A percentile compares a stretch with the other conserved stretches of the same genome.
phyloP scores from a whole-genome alignment of 495 filamentous ascomycete genomes.

The Aspergillus cavernicola region DNA sequence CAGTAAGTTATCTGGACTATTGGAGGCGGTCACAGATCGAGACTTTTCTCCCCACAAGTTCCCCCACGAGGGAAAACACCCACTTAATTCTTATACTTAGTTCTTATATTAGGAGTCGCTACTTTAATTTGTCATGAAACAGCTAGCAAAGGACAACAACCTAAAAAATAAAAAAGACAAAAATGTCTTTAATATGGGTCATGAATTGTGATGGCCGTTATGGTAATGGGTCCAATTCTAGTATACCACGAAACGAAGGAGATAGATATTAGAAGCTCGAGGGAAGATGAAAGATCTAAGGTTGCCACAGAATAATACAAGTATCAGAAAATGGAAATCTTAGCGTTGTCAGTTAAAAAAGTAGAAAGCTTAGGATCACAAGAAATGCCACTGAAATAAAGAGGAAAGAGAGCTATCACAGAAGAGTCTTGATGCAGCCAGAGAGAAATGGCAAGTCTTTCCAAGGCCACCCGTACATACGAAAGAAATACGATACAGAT shows the following conservation, averaged over 20 bases:
- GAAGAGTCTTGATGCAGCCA: constrained; percentile 1
- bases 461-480: constrained; percentile 32
- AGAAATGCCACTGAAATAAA: not conserved
- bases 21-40: constrained; percentile 2
- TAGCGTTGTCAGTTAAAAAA: constrained; percentile 5
- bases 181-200: no score
- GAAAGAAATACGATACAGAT: constrained; percentile 33
- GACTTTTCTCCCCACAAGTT: constrained; percentile 3
- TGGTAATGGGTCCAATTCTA: no score
- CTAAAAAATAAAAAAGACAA: no score
- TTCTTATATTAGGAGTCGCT: no score
- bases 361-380: not conserved
- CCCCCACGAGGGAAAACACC: not conserved
- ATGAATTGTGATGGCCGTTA: no score
- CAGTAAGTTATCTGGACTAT: not conserved
- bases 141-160: no score
- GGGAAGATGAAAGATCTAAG: constrained; percentile 16
- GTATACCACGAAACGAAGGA: constrained; percentile 29
- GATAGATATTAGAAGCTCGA: constrained; percentile 17
- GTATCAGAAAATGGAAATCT: constrained; percentile 1
- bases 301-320: constrained; percentile 8
- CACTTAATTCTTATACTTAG: no score
- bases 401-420: constrained; percentile 9
- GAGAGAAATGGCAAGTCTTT: constrained; percentile 15
- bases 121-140: no score